Base-by-base conservation (phyloP, 169 alveolate species). In the Amoebophrya sp. region DNA sequence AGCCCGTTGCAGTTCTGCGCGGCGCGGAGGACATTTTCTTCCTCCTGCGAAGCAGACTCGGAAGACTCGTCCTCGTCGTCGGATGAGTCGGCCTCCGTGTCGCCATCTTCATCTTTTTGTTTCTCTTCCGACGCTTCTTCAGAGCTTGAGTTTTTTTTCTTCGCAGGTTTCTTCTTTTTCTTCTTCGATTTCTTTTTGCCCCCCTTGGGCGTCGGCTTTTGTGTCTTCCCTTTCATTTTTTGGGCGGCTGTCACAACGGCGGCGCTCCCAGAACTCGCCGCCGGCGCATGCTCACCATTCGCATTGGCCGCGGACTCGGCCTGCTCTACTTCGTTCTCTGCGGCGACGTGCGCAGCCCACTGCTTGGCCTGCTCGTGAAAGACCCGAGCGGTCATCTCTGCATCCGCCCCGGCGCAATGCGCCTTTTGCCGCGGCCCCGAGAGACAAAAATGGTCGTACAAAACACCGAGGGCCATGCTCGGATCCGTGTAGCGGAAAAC, bases 111-210 rank as follows among this genome's bases (percentile, higher is more conserved):
- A 18, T 45, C 67, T 10, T 45, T 18, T 45, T 45, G n/a, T 15
- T 45, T 18, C 18, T 18, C 67, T 45, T 45, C 67, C n/a, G 48
- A 7, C 48, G 48, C 13, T 4, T 42, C 78, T 58, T 58, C 78
- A 58, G 78, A 13, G 78, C n/a, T n/a, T n/a, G n/a, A n/a, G n/a
- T n/a, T n/a, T n/a, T n/a, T n/a, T n/a, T n/a, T n/a, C n/a, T n/a
- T n/a, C n/a, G n/a, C n/a, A n/a, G n/a, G n/a, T n/a, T n/a, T 69
- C 92, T 94, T 78, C 95, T 94, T 38, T 88, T 50, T 16, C 97
- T 13, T 10, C 78, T n/a, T 58, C 34, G 78, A 2, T 16, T 58
- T 58, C 78, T 58, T 58, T 58, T 16, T n/a, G 29, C n/a, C n/a
- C n/a, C n/a, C n/a, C n/a, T n/a, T n/a, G n/a, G n/a, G n/a, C n/a